phyloP scores from a whole-genome alignment of 148 eudicot genomes.

The Silene latifolia region DNA sequence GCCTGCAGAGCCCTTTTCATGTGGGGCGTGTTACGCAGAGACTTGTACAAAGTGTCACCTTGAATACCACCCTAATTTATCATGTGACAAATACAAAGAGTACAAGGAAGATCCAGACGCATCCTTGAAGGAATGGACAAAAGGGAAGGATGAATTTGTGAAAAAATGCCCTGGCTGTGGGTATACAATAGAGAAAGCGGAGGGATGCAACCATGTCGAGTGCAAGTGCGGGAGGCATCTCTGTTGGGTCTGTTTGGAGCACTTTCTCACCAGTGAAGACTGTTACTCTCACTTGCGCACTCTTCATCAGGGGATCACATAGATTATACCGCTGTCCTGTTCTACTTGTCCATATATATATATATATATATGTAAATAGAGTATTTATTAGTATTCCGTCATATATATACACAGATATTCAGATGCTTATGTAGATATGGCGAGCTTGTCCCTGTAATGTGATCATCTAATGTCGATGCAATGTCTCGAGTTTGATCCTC shows the following conservation, averaged over 20 bases:
- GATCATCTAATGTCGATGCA: background rate
- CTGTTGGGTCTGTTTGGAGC: constrained; percentile 86
- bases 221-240: constrained; percentile 83
- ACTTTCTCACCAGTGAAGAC: constrained; percentile 45
- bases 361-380: background rate
- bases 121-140: constrained; percentile 70
- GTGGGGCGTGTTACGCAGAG: constrained; percentile 82
- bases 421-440: background rate
- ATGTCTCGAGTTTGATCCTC: background rate
- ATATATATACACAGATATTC: background rate
- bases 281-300: constrained; percentile 71
- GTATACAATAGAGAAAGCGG: constrained; percentile 74
- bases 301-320: constrained; percentile 46
- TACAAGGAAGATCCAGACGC: constrained; percentile 82
- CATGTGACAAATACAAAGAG: constrained; percentile 73
- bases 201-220: constrained; percentile 89
- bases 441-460: background rate
- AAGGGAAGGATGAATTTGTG: constrained; percentile 79
- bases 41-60: constrained; percentile 80
- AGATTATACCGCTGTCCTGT: background rate
- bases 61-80: constrained; percentile 65
- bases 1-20: constrained; percentile 46
- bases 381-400: background rate
- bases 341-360: background rate
- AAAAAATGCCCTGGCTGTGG: constrained; percentile 71